Conservation (phyloP, 2,329 filamentous ascomycete species). For the Pyrenophora graminea region DNA sequence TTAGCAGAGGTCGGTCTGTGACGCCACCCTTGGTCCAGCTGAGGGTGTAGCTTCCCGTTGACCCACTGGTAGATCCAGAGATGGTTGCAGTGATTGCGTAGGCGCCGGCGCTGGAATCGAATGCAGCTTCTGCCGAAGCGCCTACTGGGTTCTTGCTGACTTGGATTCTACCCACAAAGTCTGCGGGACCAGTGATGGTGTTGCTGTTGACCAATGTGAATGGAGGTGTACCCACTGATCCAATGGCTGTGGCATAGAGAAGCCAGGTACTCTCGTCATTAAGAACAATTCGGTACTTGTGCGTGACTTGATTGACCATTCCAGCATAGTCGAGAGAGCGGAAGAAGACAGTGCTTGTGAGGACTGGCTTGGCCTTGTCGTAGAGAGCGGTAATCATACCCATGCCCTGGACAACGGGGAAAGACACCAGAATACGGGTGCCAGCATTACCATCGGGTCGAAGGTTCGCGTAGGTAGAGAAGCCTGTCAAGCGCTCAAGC, state of each 20-base stretch:
- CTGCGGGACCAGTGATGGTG: conserved; percentile 65
- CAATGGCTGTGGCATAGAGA: conserved; percentile 71
- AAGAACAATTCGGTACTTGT: conserved; percentile 28
- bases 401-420: conserved; percentile 89
- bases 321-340: conserved; percentile 58
- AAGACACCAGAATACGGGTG: conserved; percentile 65
- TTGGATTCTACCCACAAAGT: conserved; percentile 80
- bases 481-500: conserved; percentile 57
- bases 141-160: conserved; percentile 74
- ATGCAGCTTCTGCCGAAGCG: conserved; percentile 64
- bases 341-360: conserved; percentile 79
- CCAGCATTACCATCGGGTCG: conserved; percentile 51
- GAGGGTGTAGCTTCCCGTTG: conserved; percentile 72
- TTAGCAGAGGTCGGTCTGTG: conserved; percentile 62
- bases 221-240: conserved; percentile 61
- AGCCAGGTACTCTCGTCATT: conserved; percentile 72
- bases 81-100: conserved; percentile 67
- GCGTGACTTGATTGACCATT: conserved; percentile 46
- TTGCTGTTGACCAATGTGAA: conserved; percentile 70
- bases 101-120: conserved; percentile 76
- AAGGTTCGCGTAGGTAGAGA: conserved; percentile 71
- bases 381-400: conserved; percentile 83
- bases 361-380: conserved; percentile 67
- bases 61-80: conserved; percentile 49
- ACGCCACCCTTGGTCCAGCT: conserved; percentile 73